Base-by-base conservation (phyloP, 306 rosid genomes). In the Vigna angularis region DNA sequence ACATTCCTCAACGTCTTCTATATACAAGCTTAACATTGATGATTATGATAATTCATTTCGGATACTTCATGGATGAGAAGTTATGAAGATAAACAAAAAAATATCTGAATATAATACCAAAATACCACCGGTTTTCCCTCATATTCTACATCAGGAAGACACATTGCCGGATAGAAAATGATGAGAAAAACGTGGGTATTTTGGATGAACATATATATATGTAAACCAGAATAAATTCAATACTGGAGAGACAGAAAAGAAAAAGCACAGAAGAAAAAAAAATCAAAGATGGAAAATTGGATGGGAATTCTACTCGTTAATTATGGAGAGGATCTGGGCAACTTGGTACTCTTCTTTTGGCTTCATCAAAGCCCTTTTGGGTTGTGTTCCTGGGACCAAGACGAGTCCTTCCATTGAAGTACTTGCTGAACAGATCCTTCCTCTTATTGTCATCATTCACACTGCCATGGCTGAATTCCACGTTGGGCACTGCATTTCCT, bases 261-360 rank as follows among this genome's bases (percentile, higher is more conserved):
- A 10, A 8, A 32, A 24, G 28, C 50, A 34, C 10, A 53, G 15
- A 72, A n/a, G 32, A 34, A 48, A 17, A 51, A 30, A 74, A 76
- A 71, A 73, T 45, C 0, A 51, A 65, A 73, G 69, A 66, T 8
- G 66, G 77, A 63, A 38, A 66, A 14, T n/a, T 69, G 16, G 63
- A 79, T 50, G 49, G 55, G 74, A 79, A 81, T 52, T 66, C 67
- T 68, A 83, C 83, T 78, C 71, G 84, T 89, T 86, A 87, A 91
- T 95, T 95, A 86, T 95, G 98, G 79, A 95, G 97, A 88, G 96
- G 95, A 95, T 95, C 98, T 81, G 98, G 98, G 85, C 98, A 95
- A 63, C 92, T 95, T 79, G 98, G 98, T 15, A 95, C 91, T 82
- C 74, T 86, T 85, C 98, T 83, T 85, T 95, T 92, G 78, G 38